These are phyloP conservation scores for Lodderomyces jiufengensis DNA, from an alignment of 1,139 yeast species.

Conservation along the genomic window DNA sequence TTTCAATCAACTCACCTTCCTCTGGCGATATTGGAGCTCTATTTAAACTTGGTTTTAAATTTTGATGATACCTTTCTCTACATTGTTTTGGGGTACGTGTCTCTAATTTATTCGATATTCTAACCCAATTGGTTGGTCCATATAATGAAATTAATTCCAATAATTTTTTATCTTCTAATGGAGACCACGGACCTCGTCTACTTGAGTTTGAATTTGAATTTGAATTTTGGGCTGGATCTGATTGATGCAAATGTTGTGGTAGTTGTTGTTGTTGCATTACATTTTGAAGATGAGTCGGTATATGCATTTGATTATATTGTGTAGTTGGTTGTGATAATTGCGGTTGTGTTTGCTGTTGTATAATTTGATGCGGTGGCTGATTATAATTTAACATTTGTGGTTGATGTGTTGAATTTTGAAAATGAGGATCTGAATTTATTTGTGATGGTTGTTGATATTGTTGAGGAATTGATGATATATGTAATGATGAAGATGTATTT, in stretches of 20 bases:
- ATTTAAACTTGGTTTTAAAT: slow-evolving; percentile 79
- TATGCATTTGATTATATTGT: not conserved
- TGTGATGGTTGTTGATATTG: slow-evolving; percentile 3
- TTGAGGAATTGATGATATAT: slow-evolving; percentile 2
- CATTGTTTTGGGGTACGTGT: slow-evolving; percentile 91
- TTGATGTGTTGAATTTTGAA: not conserved
- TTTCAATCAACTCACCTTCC: slow-evolving; percentile 80
- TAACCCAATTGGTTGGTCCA: slow-evolving; percentile 92
- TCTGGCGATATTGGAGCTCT: slow-evolving; percentile 80
- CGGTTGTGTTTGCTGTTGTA: slow-evolving; percentile 1
- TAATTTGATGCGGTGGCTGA: not conserved
- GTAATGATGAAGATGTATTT: slow-evolving; percentile 1
- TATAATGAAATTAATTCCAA: slow-evolving; percentile 65
- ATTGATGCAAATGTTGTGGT: slow-evolving; percentile 1
- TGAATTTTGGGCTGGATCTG: slow-evolving; percentile 1
- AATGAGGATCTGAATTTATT: not conserved
- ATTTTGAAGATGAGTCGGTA: not conserved
- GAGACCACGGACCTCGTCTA: slow-evolving; percentile 85
- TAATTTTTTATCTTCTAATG: slow-evolving; percentile 73
- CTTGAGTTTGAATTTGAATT: slow-evolving; percentile 8
- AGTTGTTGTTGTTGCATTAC: slow-evolving; percentile 1
- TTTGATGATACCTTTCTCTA: slow-evolving; percentile 88
- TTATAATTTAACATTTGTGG: not conserved
- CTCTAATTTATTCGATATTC: slow-evolving; percentile 68
- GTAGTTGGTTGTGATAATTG: slow-evolving; percentile 3